Base-by-base conservation (phyloP, 805 yeast genomes). In the Wickerhamiella occidentalis region DNA sequence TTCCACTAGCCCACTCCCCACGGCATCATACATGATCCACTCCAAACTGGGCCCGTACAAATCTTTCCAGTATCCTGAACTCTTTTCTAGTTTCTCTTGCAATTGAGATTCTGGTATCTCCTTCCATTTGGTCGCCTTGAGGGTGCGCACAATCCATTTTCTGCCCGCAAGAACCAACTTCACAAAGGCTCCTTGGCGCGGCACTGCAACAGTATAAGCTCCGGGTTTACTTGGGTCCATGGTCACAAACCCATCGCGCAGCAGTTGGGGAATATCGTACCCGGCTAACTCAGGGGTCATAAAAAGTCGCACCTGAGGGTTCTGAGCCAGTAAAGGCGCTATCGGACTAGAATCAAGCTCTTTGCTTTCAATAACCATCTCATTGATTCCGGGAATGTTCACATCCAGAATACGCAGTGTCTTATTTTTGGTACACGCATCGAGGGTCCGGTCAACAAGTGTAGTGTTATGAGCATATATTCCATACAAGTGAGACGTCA, bases 1-100 rank as follows among this genome's bases (percentile, higher is more conserved):
- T 54, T 77, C 82, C 1, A 72, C 60, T 47, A 73, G 66, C 0
- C 82, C 82, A 1, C 73, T 69, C 2, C 82, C 82, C 47, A 69
- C 65, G 6, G 75, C 69, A 51, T 77, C 81, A 9, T 74, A 76
- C 42, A 78, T 61, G 4, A 74, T 64, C 81, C 80, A 77, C 43
- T 70, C 64, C 26, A 78, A 60, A 43, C 67, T 72, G 48, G 68
- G 69, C 1, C 82, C 82, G 45, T 68, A 67, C 52, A 74, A 70
- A 2, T 77, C 77, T 35, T 66, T 63, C 63, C 78, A 68, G 40
- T 58, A 58, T 13, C 45, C 37, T 46, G 60, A 61, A 29, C 61
- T 55, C 11, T 54, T 37, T 12, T 56, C 58, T 52, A 65, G 64
- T 42, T 58, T 57, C 6, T 60, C 66, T n/a, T 43, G 52, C 18